Evolutionary conservation across 2,329 filamentous ascomycete species (phyloP), one percentile per base, ranked within the genome.

Genomic region (Alternaria burnsii): DNA sequence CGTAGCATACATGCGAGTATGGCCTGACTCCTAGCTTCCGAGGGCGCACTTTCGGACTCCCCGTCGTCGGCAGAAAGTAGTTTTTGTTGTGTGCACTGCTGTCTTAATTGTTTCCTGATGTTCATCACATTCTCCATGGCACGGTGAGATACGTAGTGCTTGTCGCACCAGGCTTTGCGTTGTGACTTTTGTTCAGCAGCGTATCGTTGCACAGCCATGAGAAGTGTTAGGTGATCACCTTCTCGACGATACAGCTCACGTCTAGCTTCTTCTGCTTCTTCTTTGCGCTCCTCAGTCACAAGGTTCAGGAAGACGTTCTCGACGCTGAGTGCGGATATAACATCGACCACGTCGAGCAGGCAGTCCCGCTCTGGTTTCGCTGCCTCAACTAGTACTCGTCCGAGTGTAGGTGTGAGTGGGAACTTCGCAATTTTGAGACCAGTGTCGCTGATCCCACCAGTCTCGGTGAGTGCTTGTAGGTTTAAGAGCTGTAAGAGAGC

Each of bases 331-430:
- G 85, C 86, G 1, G 88, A 86, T 51, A 89, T 91, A 56, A 97
- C 90, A 71, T 98, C 95, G 64, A 99, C 94, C 4, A 88, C 89
- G 67, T 97, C 93, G 0, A 89, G 78, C 1, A 97, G 80, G 68
- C 93, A 96, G 68, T 91, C 87, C 50, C 86, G 86, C 42, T 90
- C 87, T 0, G 89, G 86, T 7, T 86, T 86, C 0, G 89, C 88
- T 0, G 94, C 92, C 42, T 93, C 92, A 18, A 99, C 83, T 0
- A 99, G 83, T 1, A 97, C 93, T 1, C 93, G 88, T 0, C 91
- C 93, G 9, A 96, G 87, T 0, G 91, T 87, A 0, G 93, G 93
- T 0, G 93, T 89, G 1, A 99, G 85, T 0, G 95, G 95, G 22
- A 98, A 88, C 38, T 88, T 86, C 1, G 94, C 91, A 78, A 99